phyloP scores from a whole-genome alignment of 345 rosid species.

The Aquilaria sinensis region DNA sequence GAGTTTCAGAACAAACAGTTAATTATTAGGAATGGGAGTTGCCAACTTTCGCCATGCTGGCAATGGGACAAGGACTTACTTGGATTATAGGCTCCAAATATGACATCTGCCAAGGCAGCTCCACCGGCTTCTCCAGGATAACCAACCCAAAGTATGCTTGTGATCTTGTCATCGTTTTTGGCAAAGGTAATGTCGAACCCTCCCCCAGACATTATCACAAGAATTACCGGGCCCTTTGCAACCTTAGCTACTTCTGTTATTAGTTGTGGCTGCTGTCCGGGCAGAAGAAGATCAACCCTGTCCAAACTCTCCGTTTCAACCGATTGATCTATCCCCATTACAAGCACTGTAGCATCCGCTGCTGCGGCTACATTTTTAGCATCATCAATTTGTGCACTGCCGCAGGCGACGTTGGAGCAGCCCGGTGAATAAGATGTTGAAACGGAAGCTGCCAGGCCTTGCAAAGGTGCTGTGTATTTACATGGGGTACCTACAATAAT shows the following conservation, averaged over 20 bases:
- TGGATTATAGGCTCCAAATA: slow-evolving; percentile 76
- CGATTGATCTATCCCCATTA: slow-evolving; percentile 76
- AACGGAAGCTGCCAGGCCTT: slow-evolving; percentile 56
- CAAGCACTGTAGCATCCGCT: slow-evolving; percentile 75
- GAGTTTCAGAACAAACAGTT: neutral
- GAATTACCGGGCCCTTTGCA: slow-evolving; percentile 78
- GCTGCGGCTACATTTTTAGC: slow-evolving; percentile 50
- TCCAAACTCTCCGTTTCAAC: slow-evolving; percentile 68
- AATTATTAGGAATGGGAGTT: neutral
- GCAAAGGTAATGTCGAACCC: slow-evolving; percentile 80
- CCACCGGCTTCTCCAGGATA: slow-evolving; percentile 97
- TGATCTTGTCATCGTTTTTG: slow-evolving; percentile 48
- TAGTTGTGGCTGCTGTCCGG: slow-evolving; percentile 66
- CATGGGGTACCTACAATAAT: slow-evolving; percentile 61
- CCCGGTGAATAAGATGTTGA: slow-evolving; percentile 55
- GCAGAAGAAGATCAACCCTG: slow-evolving; percentile 57
- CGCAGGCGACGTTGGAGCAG: slow-evolving; percentile 65
- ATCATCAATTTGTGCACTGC: slow-evolving; percentile 47
- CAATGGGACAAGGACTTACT: slow-evolving; percentile 32
- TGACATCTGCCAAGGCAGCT: slow-evolving; percentile 78
- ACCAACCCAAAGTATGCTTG: slow-evolving; percentile 86
- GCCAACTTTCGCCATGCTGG: no score
- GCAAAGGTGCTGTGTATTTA: slow-evolving; percentile 76
- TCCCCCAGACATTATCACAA: slow-evolving; percentile 95
- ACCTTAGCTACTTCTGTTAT: slow-evolving; percentile 60